These are phyloP conservation scores for Kitagawia praeruptora DNA, from an alignment of 129 eudicot genomes.

Conservation along the genomic window DNA sequence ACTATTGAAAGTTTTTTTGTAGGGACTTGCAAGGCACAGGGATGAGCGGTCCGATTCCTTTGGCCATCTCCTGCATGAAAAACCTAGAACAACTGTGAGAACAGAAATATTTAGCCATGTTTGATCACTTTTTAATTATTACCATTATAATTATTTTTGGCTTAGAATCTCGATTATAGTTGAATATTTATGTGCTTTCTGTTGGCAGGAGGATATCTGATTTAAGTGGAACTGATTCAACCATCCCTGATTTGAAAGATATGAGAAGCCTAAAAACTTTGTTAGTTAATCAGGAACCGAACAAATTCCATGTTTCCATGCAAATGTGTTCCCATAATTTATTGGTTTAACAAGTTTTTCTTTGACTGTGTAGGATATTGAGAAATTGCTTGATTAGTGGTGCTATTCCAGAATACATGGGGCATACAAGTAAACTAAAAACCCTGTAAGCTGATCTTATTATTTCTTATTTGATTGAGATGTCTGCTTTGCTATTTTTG, in stretches of 20 bases:
- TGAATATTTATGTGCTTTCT: background rate
- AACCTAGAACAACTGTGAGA: constrained; percentile 33
- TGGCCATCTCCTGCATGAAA: constrained; percentile 22
- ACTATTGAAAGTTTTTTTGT: background rate
- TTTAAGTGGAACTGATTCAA: constrained; percentile 17
- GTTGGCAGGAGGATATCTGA: constrained; percentile 37
- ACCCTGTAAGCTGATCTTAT: constrained; percentile 21
- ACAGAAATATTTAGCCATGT: background rate
- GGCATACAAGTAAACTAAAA: constrained; percentile 9
- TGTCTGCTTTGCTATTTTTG: too few relatives aligned
- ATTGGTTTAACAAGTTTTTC: background rate
- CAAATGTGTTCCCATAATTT: background rate
- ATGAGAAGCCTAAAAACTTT: constrained; percentile 10
- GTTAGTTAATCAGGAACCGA: constrained; percentile 15
- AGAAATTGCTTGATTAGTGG: constrained; percentile 40
- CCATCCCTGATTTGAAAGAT: constrained; percentile 21
- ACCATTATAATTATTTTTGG: background rate
- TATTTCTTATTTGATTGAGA: too few relatives aligned
- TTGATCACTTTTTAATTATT: background rate
- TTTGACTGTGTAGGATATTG: constrained; percentile 24
- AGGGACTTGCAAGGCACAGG: constrained; percentile 45
- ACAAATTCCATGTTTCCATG: background rate
- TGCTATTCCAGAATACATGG: constrained; percentile 28
- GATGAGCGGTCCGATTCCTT: constrained; percentile 45
- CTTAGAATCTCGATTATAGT: background rate